phyloP scores from a whole-genome alignment of 768 basidiomycete genomes.

The Leucocoprinus leucothites region DNA sequence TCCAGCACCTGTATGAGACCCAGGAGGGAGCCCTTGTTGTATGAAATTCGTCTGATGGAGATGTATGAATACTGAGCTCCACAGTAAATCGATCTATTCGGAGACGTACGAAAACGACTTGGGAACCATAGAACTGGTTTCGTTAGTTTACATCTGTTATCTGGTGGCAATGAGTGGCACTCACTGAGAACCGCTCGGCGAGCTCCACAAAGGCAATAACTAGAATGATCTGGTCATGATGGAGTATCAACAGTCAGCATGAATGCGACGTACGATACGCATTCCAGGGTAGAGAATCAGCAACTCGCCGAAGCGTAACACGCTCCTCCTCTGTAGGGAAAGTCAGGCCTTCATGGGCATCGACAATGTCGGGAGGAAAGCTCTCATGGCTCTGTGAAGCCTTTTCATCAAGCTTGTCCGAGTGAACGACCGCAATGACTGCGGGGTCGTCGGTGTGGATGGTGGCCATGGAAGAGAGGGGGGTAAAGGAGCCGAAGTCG shows the following conservation, averaged over 20 bases:
- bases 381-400: background rate
- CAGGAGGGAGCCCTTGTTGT: conserved; percentile 62
- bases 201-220: conserved; percentile 68
- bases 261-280: conserved; percentile 40
- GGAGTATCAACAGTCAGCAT: conserved; percentile 3
- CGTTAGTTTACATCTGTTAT: background rate
- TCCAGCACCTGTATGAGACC: conserved; percentile 65
- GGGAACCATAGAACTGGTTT: conserved; percentile 39
- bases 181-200: conserved; percentile 71
- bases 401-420: background rate
- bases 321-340: conserved; percentile 66
- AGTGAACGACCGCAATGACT: background rate
- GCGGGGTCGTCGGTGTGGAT: background rate
- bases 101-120: conserved; percentile 45
- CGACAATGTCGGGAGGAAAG: background rate
- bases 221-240: conserved; percentile 18
- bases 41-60: conserved; percentile 76
- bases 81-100: background rate
- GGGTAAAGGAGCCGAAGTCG: background rate
- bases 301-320: conserved; percentile 53
- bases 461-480: background rate
- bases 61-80: background rate
- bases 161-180: conserved; percentile 8
- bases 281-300: conserved; percentile 57
- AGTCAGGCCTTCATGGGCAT: conserved; percentile 45